These are phyloP conservation scores for Botrytis hyacinthi DNA, from an alignment of 2,329 filamentous ascomycete genomes.

Conservation along the genomic window DNA sequence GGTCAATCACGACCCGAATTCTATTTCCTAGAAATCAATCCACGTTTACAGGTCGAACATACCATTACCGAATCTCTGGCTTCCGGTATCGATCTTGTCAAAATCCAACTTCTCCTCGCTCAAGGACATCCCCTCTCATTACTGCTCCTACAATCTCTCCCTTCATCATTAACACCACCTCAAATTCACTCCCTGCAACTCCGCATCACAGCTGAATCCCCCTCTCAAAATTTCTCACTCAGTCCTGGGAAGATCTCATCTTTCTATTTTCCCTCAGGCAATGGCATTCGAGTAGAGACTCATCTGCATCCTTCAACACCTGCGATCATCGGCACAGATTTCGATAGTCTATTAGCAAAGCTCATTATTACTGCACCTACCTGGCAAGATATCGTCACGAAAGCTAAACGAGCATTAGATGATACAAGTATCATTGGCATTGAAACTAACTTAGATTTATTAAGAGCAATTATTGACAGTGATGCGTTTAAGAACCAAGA, in stretches of 20 bases:
- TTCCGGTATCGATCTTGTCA: conserved; percentile 36
- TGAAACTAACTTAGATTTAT: conserved; percentile 55
- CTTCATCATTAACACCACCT: conserved; percentile 36
- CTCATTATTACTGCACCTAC: conserved; percentile 46
- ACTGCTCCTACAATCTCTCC: conserved; percentile 38
- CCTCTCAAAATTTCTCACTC: conserved; percentile 49
- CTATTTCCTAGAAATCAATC: conserved; percentile 38
- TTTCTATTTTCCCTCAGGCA: conserved; percentile 54
- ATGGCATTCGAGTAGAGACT: conserved; percentile 50
- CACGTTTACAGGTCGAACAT: conserved; percentile 37
- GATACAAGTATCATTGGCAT: conserved; percentile 57
- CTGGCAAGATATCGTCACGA: conserved; percentile 52
- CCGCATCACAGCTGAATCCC: conserved; percentile 46
- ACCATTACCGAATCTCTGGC: conserved; percentile 42
- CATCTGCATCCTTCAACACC: conserved; percentile 41
- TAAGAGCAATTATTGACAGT: conserved; percentile 53
- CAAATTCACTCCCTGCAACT: conserved; percentile 45
- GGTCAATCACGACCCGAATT: conserved; percentile 48
- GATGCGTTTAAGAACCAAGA: conserved; percentile 47
- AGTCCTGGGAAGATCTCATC: conserved; percentile 58
- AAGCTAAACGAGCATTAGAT: conserved; percentile 53
- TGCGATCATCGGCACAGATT: conserved; percentile 47
- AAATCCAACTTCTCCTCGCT: conserved; percentile 41
- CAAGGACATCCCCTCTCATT: conserved; percentile 37
- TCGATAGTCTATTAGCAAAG: conserved; percentile 49